Percentiles rank a stretch among this genome's conserved stretches.
phyloP scores from a whole-genome alignment of 2,329 filamentous ascomycete genomes.

The Diaporthe sp. region DNA sequence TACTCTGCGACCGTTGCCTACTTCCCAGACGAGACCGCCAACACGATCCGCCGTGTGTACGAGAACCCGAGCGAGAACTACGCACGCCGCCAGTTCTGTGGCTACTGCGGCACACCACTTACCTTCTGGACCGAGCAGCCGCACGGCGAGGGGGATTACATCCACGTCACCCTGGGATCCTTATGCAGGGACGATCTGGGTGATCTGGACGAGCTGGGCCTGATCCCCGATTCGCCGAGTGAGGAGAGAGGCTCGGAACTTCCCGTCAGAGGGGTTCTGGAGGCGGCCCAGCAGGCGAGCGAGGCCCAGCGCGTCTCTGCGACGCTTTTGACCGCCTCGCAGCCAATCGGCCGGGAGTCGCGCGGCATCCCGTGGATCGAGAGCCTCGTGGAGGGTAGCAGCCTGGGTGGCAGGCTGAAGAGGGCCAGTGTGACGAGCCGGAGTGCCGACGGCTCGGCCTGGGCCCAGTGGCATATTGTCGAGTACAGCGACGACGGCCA shows the following conservation, averaged over 20 bases:
- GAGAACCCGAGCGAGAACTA: conserved; percentile 66
- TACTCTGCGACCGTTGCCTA: conserved; percentile 79
- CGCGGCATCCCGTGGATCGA: conserved; percentile 90
- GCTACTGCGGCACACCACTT: conserved; percentile 88
- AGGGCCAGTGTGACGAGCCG: conserved; percentile 64
- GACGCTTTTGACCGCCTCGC: conserved; percentile 29
- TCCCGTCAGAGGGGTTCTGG: conserved; percentile 40
- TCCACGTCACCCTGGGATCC: conserved; percentile 85
- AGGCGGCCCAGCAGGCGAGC: conserved; percentile 42
- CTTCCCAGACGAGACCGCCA: conserved; percentile 80
- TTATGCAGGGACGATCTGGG: conserved; percentile 77
- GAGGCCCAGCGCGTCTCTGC: conserved; percentile 40
- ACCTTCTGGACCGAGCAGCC: conserved; percentile 85
- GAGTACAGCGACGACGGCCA: conserved; percentile 71
- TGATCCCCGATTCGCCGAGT: conserved; percentile 65
- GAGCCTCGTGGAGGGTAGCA: conserved; percentile 80
- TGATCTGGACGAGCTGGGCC: conserved; percentile 77
- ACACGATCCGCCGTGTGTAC: conserved; percentile 74
- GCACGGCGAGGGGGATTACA: conserved; percentile 76
- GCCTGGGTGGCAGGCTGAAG: conserved; percentile 74
- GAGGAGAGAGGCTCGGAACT: conserved; percentile 42
- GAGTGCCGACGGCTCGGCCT: conserved; percentile 71
- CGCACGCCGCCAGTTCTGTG: conserved; percentile 84
- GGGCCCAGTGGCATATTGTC: conserved; percentile 84
- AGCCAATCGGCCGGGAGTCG: conserved; percentile 61